Conservation (phyloP, 2,329 filamentous ascomycete genomes). For the Pseudovirgaria hyperparasitica region DNA sequence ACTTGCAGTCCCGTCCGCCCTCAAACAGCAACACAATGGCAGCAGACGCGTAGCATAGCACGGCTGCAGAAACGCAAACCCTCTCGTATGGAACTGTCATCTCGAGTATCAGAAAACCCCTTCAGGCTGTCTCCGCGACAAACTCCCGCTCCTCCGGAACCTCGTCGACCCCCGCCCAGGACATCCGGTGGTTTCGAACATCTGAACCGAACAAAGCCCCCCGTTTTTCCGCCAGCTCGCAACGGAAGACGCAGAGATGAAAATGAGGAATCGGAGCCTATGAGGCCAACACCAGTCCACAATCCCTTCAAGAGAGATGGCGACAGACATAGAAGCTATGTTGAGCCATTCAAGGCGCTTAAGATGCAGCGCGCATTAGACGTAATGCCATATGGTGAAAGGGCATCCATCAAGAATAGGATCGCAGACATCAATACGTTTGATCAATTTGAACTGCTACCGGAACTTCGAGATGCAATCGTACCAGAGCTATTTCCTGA, state of each 20-base stretch:
- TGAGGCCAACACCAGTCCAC: no score
- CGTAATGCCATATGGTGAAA: constrained; percentile 61
- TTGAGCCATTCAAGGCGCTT: constrained; percentile 60
- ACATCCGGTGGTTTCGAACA: constrained; percentile 13
- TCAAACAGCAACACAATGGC: no score
- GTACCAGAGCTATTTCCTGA: no score
- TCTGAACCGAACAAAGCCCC: constrained; percentile 20
- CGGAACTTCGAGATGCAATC: constrained; percentile 59
- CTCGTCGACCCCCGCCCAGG: constrained; percentile 8
- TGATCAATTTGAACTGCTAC: constrained; percentile 65
- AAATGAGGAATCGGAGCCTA: no score
- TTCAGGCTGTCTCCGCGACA: no score
- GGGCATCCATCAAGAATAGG: constrained; percentile 46
- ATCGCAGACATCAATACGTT: constrained; percentile 62
- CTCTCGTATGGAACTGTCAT: constrained; percentile 39
- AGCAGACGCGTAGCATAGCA: constrained; percentile 26
- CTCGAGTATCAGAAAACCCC: constrained; percentile 7
- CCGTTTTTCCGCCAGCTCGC: constrained; percentile 11
- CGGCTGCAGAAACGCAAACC: constrained; percentile 31
- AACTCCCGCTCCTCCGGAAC: constrained; percentile 13
- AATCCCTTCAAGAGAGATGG: constrained; percentile 9
- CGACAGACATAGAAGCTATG: constrained; percentile 16
- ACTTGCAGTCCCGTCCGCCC: no score
- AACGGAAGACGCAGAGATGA: not conserved
- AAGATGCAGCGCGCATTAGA: constrained; percentile 84